These are phyloP conservation scores for Phialemonium atrogriseum DNA, from an alignment of 2,329 filamentous ascomycete species.

Conservation along the genomic window DNA sequence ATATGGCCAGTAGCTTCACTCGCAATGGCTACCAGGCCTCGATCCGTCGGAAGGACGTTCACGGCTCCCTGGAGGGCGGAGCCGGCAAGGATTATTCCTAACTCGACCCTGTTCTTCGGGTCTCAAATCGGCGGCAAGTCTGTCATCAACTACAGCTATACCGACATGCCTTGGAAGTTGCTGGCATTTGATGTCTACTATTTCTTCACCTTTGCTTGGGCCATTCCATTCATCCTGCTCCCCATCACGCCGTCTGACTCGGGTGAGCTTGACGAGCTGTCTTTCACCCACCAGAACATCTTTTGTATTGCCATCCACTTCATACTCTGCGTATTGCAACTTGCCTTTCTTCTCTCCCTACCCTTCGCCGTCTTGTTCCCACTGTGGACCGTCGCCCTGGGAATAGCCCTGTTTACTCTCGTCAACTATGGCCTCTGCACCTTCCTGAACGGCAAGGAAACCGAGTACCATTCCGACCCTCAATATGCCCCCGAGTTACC, in stretches of 20 bases:
- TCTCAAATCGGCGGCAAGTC: slow-evolving; percentile 49
- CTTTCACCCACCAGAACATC: slow-evolving; percentile 47
- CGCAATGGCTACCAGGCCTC: too few species aligned
- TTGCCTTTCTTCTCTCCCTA: slow-evolving; percentile 50
- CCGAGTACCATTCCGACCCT: slow-evolving; percentile 42
- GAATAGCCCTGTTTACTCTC: slow-evolving; percentile 33
- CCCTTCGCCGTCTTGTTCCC: slow-evolving; percentile 40
- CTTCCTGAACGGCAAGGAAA: slow-evolving; percentile 42
- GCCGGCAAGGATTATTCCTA: too few species aligned
- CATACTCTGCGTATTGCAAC: slow-evolving; percentile 50
- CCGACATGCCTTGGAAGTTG: slow-evolving; percentile 43
- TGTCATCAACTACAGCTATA: slow-evolving; percentile 55
- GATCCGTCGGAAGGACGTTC: too few species aligned
- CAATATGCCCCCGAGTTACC: slow-evolving; percentile 39
- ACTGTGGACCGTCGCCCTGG: slow-evolving; percentile 35
- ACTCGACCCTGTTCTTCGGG: slow-evolving; percentile 42
- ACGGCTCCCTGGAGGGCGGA: too few species aligned
- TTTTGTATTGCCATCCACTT: slow-evolving; percentile 49
- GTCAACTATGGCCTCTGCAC: slow-evolving; percentile 44
- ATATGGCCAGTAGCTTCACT: too few species aligned
- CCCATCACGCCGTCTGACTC: slow-evolving; percentile 46
- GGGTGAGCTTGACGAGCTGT: slow-evolving; percentile 54
- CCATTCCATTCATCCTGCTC: slow-evolving; percentile 52
- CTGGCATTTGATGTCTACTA: slow-evolving; percentile 44
- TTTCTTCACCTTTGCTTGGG: slow-evolving; percentile 46